A percentile compares a stretch with the other conserved stretches of the same genome.
Evolutionary conservation across 2,329 filamentous ascomycete species (phyloP).

Genomic region (Trematosphaeria pertusa): DNA sequence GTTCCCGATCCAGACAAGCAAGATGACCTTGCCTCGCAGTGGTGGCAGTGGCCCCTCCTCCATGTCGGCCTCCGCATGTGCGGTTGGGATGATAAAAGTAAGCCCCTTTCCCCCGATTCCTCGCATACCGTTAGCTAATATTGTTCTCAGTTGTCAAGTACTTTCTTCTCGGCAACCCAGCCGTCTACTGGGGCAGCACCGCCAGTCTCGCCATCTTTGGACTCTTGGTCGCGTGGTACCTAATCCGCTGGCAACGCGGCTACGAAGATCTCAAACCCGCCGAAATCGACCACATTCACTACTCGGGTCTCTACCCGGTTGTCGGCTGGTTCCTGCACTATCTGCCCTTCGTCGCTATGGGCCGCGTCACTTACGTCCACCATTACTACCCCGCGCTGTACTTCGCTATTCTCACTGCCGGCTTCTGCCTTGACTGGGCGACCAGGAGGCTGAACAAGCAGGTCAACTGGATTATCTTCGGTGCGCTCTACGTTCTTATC

Average conservation of each 20-base stretch:
- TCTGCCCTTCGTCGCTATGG: constrained; percentile 95
- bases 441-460: constrained; percentile 70
- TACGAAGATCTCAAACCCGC: constrained; percentile 79
- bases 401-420: constrained; percentile 89
- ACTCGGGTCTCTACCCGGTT: constrained; percentile 87
- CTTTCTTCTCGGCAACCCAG: constrained; percentile 95
- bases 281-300: constrained; percentile 95
- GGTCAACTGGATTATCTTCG: constrained; percentile 74
- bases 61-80: constrained; percentile 98
- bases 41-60: constrained; percentile 98
- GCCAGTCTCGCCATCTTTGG: constrained; percentile 76
- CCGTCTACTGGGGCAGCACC: constrained; percentile 95
- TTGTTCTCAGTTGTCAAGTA: constrained; percentile 76
- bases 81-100: constrained; percentile 88
- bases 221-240: constrained; percentile 79
- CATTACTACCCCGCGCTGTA: constrained; percentile 99
- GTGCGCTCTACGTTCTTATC: constrained; percentile 73
- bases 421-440: constrained; percentile 88
- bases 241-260: constrained; percentile 94
- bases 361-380: constrained; percentile 97
- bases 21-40: constrained; percentile 93
- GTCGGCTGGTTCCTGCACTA: constrained; percentile 97
- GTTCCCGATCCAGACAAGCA: constrained; percentile 99
- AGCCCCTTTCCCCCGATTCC: constrained; percentile 18
- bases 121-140: constrained; percentile 18